Evolutionary conservation across 2,329 filamentous ascomycete species (phyloP).

Genomic region (Tolypocladium nubicola): DNA sequence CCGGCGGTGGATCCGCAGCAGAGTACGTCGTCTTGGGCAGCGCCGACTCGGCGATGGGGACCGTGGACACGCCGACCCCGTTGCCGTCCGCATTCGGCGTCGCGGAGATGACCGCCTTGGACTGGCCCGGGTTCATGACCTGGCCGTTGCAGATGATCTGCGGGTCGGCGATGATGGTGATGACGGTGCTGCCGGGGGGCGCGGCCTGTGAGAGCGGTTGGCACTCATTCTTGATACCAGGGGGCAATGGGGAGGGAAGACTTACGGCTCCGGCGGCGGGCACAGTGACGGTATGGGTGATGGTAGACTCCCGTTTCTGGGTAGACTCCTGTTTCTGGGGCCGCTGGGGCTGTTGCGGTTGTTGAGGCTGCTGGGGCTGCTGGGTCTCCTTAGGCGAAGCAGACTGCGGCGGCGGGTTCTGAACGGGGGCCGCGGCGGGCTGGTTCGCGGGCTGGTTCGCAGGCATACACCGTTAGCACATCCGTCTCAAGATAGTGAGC

Average conservation of each 20-base stretch:
- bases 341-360: neutral
- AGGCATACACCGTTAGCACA: neutral
- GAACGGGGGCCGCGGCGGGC: neutral
- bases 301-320: neutral
- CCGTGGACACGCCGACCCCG: slow-evolving; percentile 18
- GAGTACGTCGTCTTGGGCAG: slow-evolving; percentile 18
- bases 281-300: neutral
- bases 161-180: neutral
- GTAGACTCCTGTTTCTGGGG: neutral
- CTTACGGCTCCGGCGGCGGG: neutral
- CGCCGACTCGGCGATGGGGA: slow-evolving; percentile 14
- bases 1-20: neutral
- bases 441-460: neutral
- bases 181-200: neutral
- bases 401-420: neutral
- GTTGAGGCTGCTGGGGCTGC: neutral
- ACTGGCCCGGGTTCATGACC: neutral
- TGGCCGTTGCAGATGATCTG: neutral
- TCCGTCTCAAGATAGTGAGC: neutral
- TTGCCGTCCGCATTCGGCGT: slow-evolving; percentile 11
- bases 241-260: neutral
- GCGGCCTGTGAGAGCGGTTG: neutral
- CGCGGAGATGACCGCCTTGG: neutral
- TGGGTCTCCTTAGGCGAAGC: neutral
- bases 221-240: neutral